Conservation (phyloP, 2,329 filamentous ascomycete species). For the Fusarium foetens region DNA sequence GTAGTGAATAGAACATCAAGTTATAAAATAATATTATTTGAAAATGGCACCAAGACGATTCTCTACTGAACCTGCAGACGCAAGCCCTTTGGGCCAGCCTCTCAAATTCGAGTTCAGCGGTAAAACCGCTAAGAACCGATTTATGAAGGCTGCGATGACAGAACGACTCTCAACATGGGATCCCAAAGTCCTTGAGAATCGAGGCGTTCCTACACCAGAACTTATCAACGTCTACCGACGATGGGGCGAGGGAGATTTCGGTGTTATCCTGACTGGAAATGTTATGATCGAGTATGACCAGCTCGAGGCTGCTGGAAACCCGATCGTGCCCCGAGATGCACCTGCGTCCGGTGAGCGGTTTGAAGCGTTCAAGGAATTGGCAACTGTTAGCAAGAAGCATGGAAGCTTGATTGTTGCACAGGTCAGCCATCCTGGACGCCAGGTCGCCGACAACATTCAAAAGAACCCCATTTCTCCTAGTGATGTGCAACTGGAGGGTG, state of each 20-base stretch:
- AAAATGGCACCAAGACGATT: conserved; percentile 24
- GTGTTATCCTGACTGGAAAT: conserved; percentile 71
- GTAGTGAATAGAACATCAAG: fast-evolving
- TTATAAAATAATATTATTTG: neutral
- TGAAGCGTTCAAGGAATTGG: conserved; percentile 68
- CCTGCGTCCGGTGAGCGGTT: conserved; percentile 67
- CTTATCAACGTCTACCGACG: conserved; percentile 64
- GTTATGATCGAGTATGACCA: conserved; percentile 71
- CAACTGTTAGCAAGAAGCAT: conserved; percentile 63
- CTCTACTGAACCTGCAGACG: neutral
- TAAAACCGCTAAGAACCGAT: conserved; percentile 69
- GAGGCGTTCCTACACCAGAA: conserved; percentile 55
- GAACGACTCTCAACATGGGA: conserved; percentile 72
- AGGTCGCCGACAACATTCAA: conserved; percentile 49
- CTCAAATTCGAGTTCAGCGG: conserved; percentile 63
- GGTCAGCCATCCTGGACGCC: conserved; percentile 59
- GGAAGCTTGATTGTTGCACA: conserved; percentile 71
- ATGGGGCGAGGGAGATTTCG: conserved; percentile 69
- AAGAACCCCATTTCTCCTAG: conserved; percentile 55
- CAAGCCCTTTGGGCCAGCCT: conserved; percentile 53
- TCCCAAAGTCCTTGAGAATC: conserved; percentile 59
- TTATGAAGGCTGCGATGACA: conserved; percentile 75
- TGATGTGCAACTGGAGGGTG: conserved; percentile 49
- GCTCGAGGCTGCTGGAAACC: conserved; percentile 65
- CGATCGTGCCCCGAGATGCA: conserved; percentile 65